Conservation (phyloP, 2,329 filamentous ascomycete species). For the Phialemonium atrogriseum region DNA sequence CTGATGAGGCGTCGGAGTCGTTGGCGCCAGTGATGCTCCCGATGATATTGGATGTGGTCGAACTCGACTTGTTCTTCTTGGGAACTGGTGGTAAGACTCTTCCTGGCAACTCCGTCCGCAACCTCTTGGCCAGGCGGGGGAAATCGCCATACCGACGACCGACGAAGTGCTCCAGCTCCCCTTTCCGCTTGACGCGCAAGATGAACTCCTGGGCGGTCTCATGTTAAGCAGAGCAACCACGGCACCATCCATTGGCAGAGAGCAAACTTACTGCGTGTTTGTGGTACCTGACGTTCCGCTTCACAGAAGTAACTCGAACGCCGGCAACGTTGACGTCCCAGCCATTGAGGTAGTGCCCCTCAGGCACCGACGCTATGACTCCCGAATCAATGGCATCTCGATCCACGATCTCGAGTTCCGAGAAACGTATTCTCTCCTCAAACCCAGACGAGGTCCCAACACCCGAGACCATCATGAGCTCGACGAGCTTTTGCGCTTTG, state of each 20-base stretch:
- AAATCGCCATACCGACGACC: constrained; percentile 88
- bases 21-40: constrained; percentile 45
- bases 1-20: constrained; percentile 69
- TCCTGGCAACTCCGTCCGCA: constrained; percentile 81
- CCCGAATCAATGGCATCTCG: constrained; percentile 87
- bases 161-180: constrained; percentile 68
- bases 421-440: constrained; percentile 93
- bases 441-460: constrained; percentile 94
- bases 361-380: constrained; percentile 75
- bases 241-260: too few species aligned
- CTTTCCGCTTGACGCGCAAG: constrained; percentile 72
- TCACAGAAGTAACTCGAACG: constrained; percentile 71
- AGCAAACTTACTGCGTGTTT: constrained; percentile 67
- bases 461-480: constrained; percentile 99
- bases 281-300: constrained; percentile 81
- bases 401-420: constrained; percentile 94
- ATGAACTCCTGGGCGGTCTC: constrained; percentile 67
- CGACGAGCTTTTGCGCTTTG: constrained; percentile 92
- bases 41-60: constrained; percentile 52
- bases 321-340: constrained; percentile 97
- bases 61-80: constrained; percentile 81
- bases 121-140: constrained; percentile 63
- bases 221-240: too few species aligned
- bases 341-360: constrained; percentile 86
- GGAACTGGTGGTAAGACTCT: constrained; percentile 82